These are phyloP conservation scores for Didymosphaeria variabile DNA, from an alignment of 2,329 filamentous ascomycete genomes.

Conservation along the genomic window DNA sequence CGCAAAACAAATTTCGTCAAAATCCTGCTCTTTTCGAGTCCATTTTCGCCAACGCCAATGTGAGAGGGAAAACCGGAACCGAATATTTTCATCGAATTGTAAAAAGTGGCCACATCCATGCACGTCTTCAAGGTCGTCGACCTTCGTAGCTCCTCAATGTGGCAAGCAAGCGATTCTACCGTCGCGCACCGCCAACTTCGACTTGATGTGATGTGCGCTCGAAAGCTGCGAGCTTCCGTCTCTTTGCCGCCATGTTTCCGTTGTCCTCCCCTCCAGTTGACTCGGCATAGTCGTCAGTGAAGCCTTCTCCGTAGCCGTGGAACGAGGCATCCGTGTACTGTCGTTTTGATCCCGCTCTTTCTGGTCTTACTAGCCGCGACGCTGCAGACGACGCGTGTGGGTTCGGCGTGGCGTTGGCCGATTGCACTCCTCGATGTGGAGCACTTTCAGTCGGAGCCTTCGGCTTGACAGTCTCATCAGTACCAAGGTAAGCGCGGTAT, in stretches of 20 bases:
- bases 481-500: conserved; percentile 55
- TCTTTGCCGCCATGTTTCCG: conserved; percentile 40
- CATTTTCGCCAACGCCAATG: conserved; percentile 6
- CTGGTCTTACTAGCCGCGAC: conserved; percentile 64
- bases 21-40: conserved; percentile 16
- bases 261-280: conserved; percentile 78
- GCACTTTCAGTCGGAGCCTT: conserved; percentile 36
- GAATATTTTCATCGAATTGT: conserved; percentile 13
- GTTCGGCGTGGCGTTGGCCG: conserved; percentile 34
- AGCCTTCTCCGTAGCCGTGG: conserved; percentile 78
- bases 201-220: conserved; percentile 46
- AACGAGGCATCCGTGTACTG: conserved; percentile 79
- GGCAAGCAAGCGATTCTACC: conserved; percentile 28
- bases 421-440: conserved; percentile 32
- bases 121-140: not conserved
- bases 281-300: conserved; percentile 74
- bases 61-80: conserved; percentile 7
- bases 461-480: conserved; percentile 51
- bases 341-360: conserved; percentile 75
- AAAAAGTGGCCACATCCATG: not conserved
- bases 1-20: conserved; percentile 1
- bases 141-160: not conserved
- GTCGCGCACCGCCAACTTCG: conserved; percentile 47
- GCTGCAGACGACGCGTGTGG: conserved; percentile 50
- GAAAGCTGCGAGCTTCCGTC: conserved; percentile 47